These are phyloP conservation scores for Arachnomyces sp. DNA, from an alignment of 2,329 filamentous ascomycete species.

Conservation along the genomic window DNA sequence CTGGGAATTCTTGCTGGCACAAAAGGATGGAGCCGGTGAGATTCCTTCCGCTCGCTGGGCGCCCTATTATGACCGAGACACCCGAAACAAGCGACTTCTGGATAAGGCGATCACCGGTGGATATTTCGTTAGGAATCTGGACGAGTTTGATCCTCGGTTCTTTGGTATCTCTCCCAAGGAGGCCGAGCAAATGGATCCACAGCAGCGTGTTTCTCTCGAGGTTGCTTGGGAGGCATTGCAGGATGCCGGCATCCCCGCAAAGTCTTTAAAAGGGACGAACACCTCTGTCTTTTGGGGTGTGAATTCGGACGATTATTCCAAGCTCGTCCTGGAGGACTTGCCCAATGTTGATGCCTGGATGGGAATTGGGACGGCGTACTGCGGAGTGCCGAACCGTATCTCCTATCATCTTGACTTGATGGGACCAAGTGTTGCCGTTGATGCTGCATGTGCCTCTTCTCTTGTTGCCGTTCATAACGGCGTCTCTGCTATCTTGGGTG, in stretches of 20 bases:
- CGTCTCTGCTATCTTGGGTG: constrained; percentile 32
- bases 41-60: constrained; percentile 25
- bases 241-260: constrained; percentile 14
- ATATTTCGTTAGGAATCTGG: constrained; percentile 23
- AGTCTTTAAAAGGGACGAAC: constrained; percentile 17
- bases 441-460: constrained; percentile 29
- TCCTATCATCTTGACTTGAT: constrained; percentile 26
- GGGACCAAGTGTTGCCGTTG: constrained; percentile 30
- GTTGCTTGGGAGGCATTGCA: constrained; percentile 19
- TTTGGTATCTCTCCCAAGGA: constrained; percentile 22
- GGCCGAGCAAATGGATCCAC: constrained; percentile 22
- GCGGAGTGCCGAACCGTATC: constrained; percentile 24
- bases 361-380: constrained; percentile 20
- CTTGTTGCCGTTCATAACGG: constrained; percentile 32
- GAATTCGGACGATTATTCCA: constrained; percentile 15
- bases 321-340: constrained; percentile 16
- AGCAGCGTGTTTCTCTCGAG: constrained; percentile 21
- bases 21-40: constrained; percentile 22
- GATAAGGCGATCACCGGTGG: constrained; percentile 19
- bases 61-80: constrained; percentile 20
- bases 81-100: constrained; percentile 19
- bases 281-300: constrained; percentile 14
- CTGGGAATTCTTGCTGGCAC: constrained; percentile 24
- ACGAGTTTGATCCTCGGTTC: constrained; percentile 23
- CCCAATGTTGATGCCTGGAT: constrained; percentile 14